Evolutionary conservation across 1,139 yeast genomes (phyloP).

Genomic region (Petasospora rhodanensis): DNA sequence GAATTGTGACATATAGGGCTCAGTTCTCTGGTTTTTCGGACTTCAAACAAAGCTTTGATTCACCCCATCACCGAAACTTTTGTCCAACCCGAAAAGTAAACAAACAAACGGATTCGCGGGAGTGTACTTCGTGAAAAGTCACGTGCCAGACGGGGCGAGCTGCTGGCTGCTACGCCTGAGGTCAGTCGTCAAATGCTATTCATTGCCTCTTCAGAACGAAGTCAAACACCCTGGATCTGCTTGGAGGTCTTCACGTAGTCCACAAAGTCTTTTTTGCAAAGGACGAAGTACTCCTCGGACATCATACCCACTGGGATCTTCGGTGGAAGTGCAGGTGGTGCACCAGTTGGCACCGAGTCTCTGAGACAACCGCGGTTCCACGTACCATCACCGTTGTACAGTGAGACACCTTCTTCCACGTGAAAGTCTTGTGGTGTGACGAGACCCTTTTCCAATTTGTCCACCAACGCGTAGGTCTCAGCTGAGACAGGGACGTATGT

Average conservation of each 20-base stretch:
- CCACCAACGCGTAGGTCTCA: slow-evolving; percentile 16
- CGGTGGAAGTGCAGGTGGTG: slow-evolving; percentile 47
- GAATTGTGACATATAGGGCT: slow-evolving; percentile 24
- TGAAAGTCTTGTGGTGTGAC: slow-evolving; percentile 19
- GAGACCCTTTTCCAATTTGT: slow-evolving; percentile 24
- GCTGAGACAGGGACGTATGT: slow-evolving; percentile 13
- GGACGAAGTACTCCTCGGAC: slow-evolving; percentile 39
- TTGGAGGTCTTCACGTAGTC: slow-evolving; percentile 10
- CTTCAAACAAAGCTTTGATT: too few relatives aligned
- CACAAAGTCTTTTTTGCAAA: slow-evolving; percentile 14
- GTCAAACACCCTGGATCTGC: slow-evolving; percentile 3
- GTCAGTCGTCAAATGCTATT: too few relatives aligned
- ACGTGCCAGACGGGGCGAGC: too few relatives aligned
- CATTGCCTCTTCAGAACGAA: too few relatives aligned
- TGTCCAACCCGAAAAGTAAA: slow-evolving; percentile 9
- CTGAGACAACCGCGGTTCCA: slow-evolving; percentile 26
- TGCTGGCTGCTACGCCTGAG: too few relatives aligned
- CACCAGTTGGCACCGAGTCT: slow-evolving; percentile 16
- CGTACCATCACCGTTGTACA: slow-evolving; percentile 38
- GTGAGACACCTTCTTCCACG: slow-evolving; percentile 25
- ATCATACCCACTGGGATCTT: slow-evolving; percentile 49
- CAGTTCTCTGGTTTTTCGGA: too few relatives aligned
- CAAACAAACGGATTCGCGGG: too few relatives aligned
- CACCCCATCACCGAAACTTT: too few relatives aligned
- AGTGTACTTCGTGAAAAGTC: too few relatives aligned